Base-by-base conservation (phyloP, 768 basidiomycete species). In the Leccinum truebloodii region DNA sequence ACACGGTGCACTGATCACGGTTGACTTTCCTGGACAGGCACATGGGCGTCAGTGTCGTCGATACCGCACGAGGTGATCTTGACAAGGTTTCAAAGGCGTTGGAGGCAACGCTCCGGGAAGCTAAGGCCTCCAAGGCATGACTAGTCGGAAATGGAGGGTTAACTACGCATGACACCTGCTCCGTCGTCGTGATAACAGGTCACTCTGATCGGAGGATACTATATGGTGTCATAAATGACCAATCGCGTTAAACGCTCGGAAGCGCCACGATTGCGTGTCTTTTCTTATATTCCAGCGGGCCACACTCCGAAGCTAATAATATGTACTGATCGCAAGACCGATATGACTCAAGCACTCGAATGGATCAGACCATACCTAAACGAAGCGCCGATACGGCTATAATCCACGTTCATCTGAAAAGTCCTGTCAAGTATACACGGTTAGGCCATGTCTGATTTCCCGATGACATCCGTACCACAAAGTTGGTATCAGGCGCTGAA, bases 41-140 rank as follows among this genome's bases (percentile, higher is more conserved):
- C 73, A 96, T 98, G 94, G 95, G 95, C 54, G 72, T 88, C 58
- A 87, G 89, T n/a, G 94, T 84, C 22, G 86, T 90, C 8, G 85
- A 94, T 60, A 55, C 76, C 24, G 67, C 81, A 59, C 81, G 94
- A 56, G 88, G 84, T 0, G 95, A 98, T 71, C 72, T 96, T 13
- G 87, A 92, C 65, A 86, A 76, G 69, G 77, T 97, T 58, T 78
- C 93, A 50, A 74, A 77, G 14, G 86, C 85, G 6, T 72, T 97
- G 71, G 81, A 81, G 68, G 86, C 86, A 58, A 77, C 82, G 3
- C 68, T 92, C 55, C 59, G 73, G n/a, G 83, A 80, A 49, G 62
- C 68, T 24, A 24, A 24, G 24, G 63, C 60, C 3, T 63, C 65
- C 60, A 72, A 68, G 54, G 53, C 37, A 44, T 59, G 34, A 56